Percentiles rank a stretch among this genome's conserved stretches.
These are phyloP conservation scores for Fomitopsis pulvina DNA, from an alignment of 768 basidiomycete genomes.

Conservation along the genomic window DNA sequence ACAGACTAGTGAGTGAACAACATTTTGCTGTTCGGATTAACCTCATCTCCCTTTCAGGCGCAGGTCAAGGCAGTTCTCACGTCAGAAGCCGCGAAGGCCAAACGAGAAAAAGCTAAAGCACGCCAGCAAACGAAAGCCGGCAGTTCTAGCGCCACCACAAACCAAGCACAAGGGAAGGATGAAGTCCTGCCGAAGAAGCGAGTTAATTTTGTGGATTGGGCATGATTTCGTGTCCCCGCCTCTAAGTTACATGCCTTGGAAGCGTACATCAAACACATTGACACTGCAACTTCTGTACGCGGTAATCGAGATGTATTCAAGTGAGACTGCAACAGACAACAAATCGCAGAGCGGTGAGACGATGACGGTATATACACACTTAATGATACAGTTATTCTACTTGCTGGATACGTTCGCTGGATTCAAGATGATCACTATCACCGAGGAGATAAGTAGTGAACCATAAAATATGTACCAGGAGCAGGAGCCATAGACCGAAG, in stretches of 20 bases:
- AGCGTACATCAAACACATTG: background rate
- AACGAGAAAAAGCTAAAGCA: conserved; percentile 1
- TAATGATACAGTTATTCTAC: conserved; percentile 1
- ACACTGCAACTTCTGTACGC: background rate
- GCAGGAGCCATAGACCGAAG: background rate
- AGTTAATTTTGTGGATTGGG: background rate
- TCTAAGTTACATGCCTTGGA: too few relatives aligned
- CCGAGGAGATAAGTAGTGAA: background rate
- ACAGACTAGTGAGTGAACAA: background rate
- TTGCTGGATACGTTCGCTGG: background rate
- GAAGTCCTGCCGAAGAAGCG: background rate
- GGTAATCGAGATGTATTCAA: background rate
- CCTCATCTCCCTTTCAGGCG: background rate
- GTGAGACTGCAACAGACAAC: background rate
- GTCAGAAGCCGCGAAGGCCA: background rate
- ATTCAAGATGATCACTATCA: background rate
- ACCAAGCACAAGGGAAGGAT: background rate
- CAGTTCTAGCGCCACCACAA: too few relatives aligned
- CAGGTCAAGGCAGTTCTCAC: background rate
- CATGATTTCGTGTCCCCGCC: background rate
- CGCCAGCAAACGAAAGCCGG: background rate
- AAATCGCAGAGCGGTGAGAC: background rate
- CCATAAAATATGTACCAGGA: background rate
- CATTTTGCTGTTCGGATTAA: background rate
- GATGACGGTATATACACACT: background rate